These are phyloP conservation scores for Diaporthe vaccinii DNA, from an alignment of 2,329 filamentous ascomycete genomes.

Conservation along the genomic window DNA sequence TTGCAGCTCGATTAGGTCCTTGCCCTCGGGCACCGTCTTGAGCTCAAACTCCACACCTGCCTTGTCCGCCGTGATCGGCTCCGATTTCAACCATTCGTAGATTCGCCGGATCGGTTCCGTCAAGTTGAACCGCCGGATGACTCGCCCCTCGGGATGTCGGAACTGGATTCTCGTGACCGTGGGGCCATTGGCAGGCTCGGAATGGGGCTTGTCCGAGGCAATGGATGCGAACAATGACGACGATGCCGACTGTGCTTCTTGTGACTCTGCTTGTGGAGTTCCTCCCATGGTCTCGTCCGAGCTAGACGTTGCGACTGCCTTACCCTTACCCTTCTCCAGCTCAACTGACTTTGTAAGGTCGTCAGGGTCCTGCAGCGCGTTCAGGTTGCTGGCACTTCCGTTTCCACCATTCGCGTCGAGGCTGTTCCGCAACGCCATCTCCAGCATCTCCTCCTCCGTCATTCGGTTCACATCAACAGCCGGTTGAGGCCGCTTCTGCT, in stretches of 20 bases:
- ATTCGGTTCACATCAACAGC: slow-evolving; percentile 85
- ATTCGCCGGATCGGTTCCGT: slow-evolving; percentile 84
- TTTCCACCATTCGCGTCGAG: slow-evolving; percentile 68
- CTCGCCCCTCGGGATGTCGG: slow-evolving; percentile 83
- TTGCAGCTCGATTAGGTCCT: slow-evolving; percentile 83
- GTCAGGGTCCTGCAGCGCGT: slow-evolving; percentile 83
- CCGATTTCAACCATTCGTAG: slow-evolving; percentile 97
- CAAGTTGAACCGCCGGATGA: slow-evolving; percentile 87
- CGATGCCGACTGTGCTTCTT: slow-evolving; percentile 46
- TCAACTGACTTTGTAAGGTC: slow-evolving; percentile 79
- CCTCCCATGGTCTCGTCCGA: slow-evolving; percentile 54
- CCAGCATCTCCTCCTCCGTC: slow-evolving; percentile 97
- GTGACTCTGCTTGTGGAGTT: slow-evolving; percentile 46
- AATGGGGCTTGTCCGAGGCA: slow-evolving; percentile 78
- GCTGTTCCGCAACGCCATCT: slow-evolving; percentile 93
- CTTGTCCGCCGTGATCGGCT: slow-evolving; percentile 81
- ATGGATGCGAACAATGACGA: slow-evolving; percentile 76
- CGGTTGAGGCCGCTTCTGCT: slow-evolving; percentile 74
- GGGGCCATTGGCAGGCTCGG: slow-evolving; percentile 80
- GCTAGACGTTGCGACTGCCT: slow-evolving; percentile 51
- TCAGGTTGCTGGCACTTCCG: slow-evolving; percentile 47
- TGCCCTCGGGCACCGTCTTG: slow-evolving; percentile 81
- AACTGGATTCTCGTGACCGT: slow-evolving; percentile 93
- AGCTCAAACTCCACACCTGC: slow-evolving; percentile 86
- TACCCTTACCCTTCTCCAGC: slow-evolving; percentile 67